Evolutionary conservation across 345 rosid species (phyloP).

Genomic region (Arabis alpina): DNA sequence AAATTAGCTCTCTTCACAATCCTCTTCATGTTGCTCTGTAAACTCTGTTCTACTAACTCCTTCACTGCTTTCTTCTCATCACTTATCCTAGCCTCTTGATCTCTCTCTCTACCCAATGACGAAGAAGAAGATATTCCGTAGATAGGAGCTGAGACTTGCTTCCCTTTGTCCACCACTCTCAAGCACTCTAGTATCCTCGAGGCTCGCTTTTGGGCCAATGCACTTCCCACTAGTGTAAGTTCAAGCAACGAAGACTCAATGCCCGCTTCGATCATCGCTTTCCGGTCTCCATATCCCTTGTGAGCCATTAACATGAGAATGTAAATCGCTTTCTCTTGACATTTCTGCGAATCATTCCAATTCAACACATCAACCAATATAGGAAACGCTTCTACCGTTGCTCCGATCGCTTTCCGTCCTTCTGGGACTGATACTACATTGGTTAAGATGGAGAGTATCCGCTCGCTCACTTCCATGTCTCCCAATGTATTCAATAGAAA

Average conservation of each 20-base stretch:
- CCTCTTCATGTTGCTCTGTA: constrained; percentile 91
- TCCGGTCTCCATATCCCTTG: constrained; percentile 70
- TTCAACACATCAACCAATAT: constrained; percentile 79
- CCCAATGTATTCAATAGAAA: constrained; percentile 67
- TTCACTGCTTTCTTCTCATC: constrained; percentile 92
- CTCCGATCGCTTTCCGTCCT: constrained; percentile 73
- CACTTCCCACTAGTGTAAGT: constrained; percentile 76
- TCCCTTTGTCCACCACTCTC: constrained; percentile 78
- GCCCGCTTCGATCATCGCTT: constrained; percentile 90
- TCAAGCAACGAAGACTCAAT: constrained; percentile 81
- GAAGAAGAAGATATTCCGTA: constrained; percentile 60
- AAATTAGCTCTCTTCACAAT: constrained; percentile 90
- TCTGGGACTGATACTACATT: constrained; percentile 71
- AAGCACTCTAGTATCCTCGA: constrained; percentile 80
- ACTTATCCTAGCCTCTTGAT: constrained; percentile 58
- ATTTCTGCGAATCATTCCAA: constrained; percentile 81
- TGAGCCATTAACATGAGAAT: constrained; percentile 94
- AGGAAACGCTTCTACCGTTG: constrained; percentile 56
- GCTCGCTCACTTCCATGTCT: constrained; percentile 86
- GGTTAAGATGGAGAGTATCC: constrained; percentile 71
- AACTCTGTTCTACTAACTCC: constrained; percentile 85
- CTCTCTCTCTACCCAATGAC: constrained; percentile 46
- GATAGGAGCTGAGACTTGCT: constrained; percentile 86
- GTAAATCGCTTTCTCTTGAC: constrained; percentile 92
- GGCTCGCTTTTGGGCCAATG: constrained; percentile 87